Conservation (phyloP, 768 basidiomycete genomes). For the Termitomyces titanicus region DNA sequence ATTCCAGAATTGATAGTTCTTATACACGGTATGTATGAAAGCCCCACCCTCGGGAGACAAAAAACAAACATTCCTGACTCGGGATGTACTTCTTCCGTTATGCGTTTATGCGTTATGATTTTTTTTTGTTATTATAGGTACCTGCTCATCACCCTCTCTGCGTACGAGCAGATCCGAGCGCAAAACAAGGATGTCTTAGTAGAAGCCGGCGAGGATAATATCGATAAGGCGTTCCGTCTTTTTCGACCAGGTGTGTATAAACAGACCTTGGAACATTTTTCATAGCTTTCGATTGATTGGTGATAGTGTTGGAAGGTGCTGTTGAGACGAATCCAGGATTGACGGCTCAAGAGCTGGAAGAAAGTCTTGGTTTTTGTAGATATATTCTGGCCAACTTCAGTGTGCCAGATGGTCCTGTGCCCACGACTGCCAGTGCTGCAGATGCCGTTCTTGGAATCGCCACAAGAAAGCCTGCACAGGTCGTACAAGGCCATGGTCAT, state of each 20-base stretch:
- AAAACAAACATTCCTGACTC: no score
- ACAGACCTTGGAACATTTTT: no score
- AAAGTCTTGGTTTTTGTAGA: neutral
- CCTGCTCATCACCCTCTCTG: slow-evolving; percentile 35
- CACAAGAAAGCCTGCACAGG: no score
- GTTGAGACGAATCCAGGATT: neutral
- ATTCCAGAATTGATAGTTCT: slow-evolving; percentile 19
- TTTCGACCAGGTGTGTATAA: slow-evolving; percentile 31
- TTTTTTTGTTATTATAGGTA: no score
- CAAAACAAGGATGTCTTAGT: slow-evolving; percentile 29
- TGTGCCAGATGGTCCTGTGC: no score
- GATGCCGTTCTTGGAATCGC: no score
- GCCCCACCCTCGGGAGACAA: no score
- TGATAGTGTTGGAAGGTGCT: neutral
- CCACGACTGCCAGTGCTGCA: no score
- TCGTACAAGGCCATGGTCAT: neutral
- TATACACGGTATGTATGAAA: slow-evolving; percentile 26
- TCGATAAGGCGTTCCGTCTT: slow-evolving; percentile 36
- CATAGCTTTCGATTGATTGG: neutral
- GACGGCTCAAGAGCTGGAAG: neutral
- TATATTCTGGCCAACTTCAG: no score
- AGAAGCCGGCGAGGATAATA: slow-evolving; percentile 35
- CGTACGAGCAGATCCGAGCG: slow-evolving; percentile 39
- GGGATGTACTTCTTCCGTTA: no score
- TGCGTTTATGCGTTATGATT: no score